phyloP scores from a whole-genome alignment of 164 flowering plant genomes.

The Dillenia suffruticosa region DNA sequence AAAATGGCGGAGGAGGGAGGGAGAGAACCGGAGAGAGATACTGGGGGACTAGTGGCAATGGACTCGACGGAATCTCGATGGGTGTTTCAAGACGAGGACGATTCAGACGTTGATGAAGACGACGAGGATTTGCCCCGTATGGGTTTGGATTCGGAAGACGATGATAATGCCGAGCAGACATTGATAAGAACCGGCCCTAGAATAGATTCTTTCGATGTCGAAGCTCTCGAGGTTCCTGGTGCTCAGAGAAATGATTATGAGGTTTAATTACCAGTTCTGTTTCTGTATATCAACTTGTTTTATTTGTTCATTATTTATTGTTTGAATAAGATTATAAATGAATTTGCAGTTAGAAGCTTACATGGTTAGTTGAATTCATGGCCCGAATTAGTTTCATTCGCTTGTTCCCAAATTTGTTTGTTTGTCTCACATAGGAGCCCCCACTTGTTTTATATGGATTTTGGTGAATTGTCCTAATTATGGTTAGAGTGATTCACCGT shows the following conservation, averaged over 20 bases:
- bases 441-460: too few relatives aligned
- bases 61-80: conserved; percentile 82
- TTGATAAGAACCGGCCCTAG: conserved; percentile 91
- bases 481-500: too few relatives aligned
- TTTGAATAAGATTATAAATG: not conserved
- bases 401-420: too few relatives aligned
- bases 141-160: conserved; percentile 56
- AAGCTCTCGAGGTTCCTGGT: conserved; percentile 89
- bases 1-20: conserved; percentile 53
- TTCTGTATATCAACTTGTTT: not conserved
- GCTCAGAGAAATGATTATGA: conserved; percentile 68
- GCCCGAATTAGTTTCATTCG: too few relatives aligned
- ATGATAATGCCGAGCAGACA: conserved; percentile 55
- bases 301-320: not conserved
- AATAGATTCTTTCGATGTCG: conserved; percentile 93
- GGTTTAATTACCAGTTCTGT: conserved; percentile 23
- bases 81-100: conserved; percentile 85
- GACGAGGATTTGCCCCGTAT: conserved; percentile 21
- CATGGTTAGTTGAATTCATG: too few relatives aligned
- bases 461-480: too few relatives aligned
- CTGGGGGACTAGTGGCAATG: conserved; percentile 34
- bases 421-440: too few relatives aligned
- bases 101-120: conserved; percentile 36
- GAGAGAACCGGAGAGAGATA: conserved; percentile 32
- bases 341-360: too few relatives aligned